These are phyloP conservation scores for Yarrowia bubula DNA, from an alignment of 805 yeast species.

Conservation along the genomic window DNA sequence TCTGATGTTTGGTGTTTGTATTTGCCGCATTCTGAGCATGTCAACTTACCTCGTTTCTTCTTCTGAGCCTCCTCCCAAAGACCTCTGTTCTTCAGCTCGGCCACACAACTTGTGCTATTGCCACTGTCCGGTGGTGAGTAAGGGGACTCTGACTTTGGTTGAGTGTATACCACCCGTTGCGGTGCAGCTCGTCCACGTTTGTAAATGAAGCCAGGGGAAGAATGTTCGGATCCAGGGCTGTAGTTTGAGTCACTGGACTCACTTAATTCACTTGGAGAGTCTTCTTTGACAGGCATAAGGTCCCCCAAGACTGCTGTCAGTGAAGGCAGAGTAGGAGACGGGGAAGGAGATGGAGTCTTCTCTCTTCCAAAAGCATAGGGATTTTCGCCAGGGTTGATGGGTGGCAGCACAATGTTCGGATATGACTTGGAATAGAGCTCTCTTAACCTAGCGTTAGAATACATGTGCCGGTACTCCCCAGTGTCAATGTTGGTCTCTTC, in stretches of 20 bases:
- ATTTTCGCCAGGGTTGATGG: not conserved
- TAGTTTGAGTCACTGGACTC: not conserved
- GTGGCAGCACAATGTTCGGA: not conserved
- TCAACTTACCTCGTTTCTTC: not conserved
- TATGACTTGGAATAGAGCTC: not conserved
- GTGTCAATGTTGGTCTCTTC: not conserved
- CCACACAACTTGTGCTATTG: not conserved
- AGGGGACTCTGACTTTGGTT: too few species aligned
- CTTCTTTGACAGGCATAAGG: not conserved
- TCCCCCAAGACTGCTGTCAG: not conserved
- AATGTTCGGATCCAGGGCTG: not conserved
- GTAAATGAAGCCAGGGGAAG: not conserved
- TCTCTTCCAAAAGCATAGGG: not conserved
- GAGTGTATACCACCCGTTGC: too few species aligned
- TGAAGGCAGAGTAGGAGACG: not conserved
- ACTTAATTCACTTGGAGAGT: not conserved
- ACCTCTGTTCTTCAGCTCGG: not conserved
- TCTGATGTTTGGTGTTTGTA: not conserved
- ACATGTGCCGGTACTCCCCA: not conserved
- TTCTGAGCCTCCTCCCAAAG: not conserved
- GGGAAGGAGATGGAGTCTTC: not conserved
- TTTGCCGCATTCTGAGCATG: slow-evolving; percentile 19
- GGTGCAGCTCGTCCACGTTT: not conserved
- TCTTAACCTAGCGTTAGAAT: not conserved
- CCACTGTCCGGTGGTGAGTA: too few species aligned